Conservation (phyloP, 345 rosid species). For the Lepidium sativum region DNA sequence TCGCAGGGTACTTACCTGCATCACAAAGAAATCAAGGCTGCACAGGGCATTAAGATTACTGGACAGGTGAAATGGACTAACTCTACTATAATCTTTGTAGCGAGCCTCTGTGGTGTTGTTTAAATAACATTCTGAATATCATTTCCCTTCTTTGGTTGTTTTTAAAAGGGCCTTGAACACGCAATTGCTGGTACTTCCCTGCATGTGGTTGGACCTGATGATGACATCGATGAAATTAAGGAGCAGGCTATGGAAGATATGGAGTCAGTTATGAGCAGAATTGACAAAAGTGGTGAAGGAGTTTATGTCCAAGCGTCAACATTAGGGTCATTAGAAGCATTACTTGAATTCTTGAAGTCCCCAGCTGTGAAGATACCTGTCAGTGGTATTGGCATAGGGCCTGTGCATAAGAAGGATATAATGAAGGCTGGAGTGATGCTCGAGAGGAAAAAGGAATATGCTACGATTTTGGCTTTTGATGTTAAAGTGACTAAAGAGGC, state of each 20-base stretch:
- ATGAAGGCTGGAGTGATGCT: slow-evolving; percentile 92
- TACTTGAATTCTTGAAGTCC: slow-evolving; percentile 78
- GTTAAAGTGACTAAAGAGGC: slow-evolving; percentile 88
- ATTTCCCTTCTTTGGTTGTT: not conserved
- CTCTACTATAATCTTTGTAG: not conserved
- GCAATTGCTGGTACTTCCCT: slow-evolving; percentile 90
- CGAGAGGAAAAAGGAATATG: slow-evolving; percentile 81
- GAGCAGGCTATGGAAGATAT: slow-evolving; percentile 70
- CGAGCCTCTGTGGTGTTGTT: not conserved
- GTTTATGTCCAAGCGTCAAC: slow-evolving; percentile 93
- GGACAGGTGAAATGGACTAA: slow-evolving; percentile 54
- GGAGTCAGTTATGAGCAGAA: slow-evolving; percentile 71
- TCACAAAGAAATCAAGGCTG: slow-evolving; percentile 88
- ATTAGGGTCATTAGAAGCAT: slow-evolving; percentile 87
- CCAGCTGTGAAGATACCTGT: slow-evolving; percentile 81
- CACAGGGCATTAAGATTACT: slow-evolving; percentile 87
- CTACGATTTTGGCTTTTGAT: slow-evolving; percentile 90
- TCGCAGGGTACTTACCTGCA: slow-evolving; percentile 82
- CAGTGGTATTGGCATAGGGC: slow-evolving; percentile 78
- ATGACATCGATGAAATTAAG: slow-evolving; percentile 61
- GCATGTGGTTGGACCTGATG: slow-evolving; percentile 68
- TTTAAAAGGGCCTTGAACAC: slow-evolving; percentile 73
- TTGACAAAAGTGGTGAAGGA: slow-evolving; percentile 86
- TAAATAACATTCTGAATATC: not conserved
- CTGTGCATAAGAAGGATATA: slow-evolving; percentile 84